Evolutionary conservation across 352 stramenopile genomes (phyloP).

Genomic region (Phytophthora fragariaefolia): DNA sequence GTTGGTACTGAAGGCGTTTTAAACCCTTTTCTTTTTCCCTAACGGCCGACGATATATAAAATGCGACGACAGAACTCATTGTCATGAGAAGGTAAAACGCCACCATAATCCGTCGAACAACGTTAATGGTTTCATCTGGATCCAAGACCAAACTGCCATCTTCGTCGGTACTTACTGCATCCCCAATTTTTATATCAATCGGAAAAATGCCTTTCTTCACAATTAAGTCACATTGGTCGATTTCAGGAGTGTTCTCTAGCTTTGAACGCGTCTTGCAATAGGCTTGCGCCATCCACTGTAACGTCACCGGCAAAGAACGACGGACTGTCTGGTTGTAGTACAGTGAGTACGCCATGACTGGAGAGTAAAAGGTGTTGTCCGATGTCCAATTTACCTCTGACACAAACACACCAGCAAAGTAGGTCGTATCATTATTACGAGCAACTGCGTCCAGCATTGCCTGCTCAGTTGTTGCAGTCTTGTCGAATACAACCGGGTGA

Average conservation of each 20-base stretch:
- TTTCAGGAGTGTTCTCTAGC: conserved; percentile 17
- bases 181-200: conserved; percentile 28
- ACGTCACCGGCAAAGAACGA: conserved; percentile 61
- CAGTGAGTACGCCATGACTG: conserved; percentile 49
- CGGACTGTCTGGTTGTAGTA: conserved; percentile 77
- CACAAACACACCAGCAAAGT: conserved; percentile 66
- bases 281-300: conserved; percentile 67
- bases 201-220: conserved; percentile 65
- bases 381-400: conserved; percentile 45
- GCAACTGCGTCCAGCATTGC: conserved; percentile 55
- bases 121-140: conserved; percentile 42
- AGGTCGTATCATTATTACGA: conserved; percentile 48
- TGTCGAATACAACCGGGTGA: conserved; percentile 40
- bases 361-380: conserved; percentile 8
- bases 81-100: conserved; percentile 85
- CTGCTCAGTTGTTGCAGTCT: conserved; percentile 30
- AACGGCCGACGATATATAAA: conserved; percentile 68
- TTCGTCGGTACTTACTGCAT: conserved; percentile 25
- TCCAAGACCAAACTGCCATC: conserved; percentile 29
- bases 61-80: conserved; percentile 68
- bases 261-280: conserved; percentile 52
- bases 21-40: conserved; percentile 75
- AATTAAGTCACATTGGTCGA: conserved; percentile 50
- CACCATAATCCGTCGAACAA: conserved; percentile 90
- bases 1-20: conserved; percentile 78